phyloP scores from a whole-genome alignment of 2,329 filamentous ascomycete species.

The Aureobasidium sp. region DNA sequence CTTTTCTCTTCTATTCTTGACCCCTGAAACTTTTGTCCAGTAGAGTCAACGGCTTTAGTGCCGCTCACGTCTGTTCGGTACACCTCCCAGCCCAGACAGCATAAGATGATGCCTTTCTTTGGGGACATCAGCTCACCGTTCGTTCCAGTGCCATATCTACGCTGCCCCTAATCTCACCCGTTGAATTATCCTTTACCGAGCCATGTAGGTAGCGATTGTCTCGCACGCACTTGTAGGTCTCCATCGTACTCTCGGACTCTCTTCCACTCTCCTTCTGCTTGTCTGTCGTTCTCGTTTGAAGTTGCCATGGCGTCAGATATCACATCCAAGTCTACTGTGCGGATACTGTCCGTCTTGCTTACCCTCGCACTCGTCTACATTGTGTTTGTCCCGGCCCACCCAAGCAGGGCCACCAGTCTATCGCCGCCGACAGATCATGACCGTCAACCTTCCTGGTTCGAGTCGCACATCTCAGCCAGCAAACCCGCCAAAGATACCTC shows the following conservation, averaged over 20 bases:
- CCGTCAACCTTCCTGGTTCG: not conserved
- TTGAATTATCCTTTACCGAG: not conserved
- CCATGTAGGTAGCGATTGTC: not conserved
- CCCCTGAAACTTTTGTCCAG: not conserved
- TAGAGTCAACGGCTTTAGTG: not conserved
- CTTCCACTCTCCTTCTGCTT: not conserved
- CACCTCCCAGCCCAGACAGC: too few relatives aligned
- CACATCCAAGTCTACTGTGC: not conserved
- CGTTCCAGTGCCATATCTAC: too few relatives aligned
- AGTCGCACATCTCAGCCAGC: not conserved
- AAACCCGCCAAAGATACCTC: not conserved
- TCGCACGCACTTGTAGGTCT: not conserved
- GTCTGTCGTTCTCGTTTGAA: not conserved
- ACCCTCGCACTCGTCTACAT: not conserved
- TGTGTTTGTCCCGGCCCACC: not conserved
- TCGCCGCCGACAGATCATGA: not conserved
- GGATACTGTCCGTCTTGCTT: not conserved
- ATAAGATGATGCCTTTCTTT: too few relatives aligned
- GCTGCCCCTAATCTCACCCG: not conserved
- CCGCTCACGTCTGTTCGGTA: too few relatives aligned
- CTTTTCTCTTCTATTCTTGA: not conserved
- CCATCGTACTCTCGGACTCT: not conserved
- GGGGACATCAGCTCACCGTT: too few relatives aligned
- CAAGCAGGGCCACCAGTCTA: not conserved
- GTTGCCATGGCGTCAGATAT: not conserved